These are phyloP conservation scores for Rhizopogon vinicolor DNA, from an alignment of 768 basidiomycete genomes.

Conservation along the genomic window DNA sequence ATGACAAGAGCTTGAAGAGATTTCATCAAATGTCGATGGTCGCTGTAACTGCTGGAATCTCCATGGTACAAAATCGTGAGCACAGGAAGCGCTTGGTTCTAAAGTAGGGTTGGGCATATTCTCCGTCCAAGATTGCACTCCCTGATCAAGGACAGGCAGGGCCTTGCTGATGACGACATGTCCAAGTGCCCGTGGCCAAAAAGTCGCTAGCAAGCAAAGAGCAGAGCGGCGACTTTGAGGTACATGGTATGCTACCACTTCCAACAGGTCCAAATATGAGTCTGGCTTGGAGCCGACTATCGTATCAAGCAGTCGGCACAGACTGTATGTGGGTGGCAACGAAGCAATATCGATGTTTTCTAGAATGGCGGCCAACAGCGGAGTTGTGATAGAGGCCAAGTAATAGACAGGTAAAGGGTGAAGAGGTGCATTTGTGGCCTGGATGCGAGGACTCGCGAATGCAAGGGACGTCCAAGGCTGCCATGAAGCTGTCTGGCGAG, in stretches of 20 bases:
- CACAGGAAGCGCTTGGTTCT: not conserved
- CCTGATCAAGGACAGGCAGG: constrained; percentile 32
- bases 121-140: not conserved
- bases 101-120: constrained; percentile 29
- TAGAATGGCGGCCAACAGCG: constrained; percentile 58
- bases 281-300: constrained; percentile 61
- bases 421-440: constrained; percentile 53
- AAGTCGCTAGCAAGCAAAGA: constrained; percentile 47
- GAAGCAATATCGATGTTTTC: constrained; percentile 46
- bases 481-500: constrained; percentile 14
- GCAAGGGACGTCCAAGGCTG: constrained; percentile 22
- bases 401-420: constrained; percentile 54
- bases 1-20: constrained; percentile 45
- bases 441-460: constrained; percentile 20
- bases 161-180: constrained; percentile 59
- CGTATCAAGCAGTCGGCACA: constrained; percentile 49
- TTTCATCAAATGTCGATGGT: constrained; percentile 23
- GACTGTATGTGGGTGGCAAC: constrained; percentile 33
- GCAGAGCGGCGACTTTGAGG: constrained; percentile 51
- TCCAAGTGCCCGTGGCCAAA: constrained; percentile 69
- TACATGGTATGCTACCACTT: constrained; percentile 65
- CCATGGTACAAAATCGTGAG: constrained; percentile 73
- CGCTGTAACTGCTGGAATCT: constrained; percentile 34
- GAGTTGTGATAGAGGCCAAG: constrained; percentile 56
- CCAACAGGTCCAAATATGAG: constrained; percentile 64